Conservation (phyloP, 257 asterid genomes). For the Capsicum pubescens region DNA sequence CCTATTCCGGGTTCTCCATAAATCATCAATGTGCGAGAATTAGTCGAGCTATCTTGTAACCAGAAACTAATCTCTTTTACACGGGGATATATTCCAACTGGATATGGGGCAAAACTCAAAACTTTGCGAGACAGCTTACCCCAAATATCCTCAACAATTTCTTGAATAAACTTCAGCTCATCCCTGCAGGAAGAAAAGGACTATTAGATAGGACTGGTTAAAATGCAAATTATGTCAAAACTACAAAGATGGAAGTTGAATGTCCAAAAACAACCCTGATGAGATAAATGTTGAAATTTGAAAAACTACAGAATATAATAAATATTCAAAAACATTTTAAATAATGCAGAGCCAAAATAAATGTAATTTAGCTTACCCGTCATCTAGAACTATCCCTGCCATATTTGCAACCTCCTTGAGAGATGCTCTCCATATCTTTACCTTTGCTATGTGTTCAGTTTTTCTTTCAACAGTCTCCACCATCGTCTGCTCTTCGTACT, state of each 20-base stretch:
- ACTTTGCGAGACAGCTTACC: slow-evolving; percentile 28
- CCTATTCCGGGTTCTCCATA: slow-evolving; percentile 35
- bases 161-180: slow-evolving; percentile 28
- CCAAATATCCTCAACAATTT: slow-evolving; percentile 27
- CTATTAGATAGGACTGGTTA: slow-evolving; percentile 10
- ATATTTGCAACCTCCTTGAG: slow-evolving; percentile 31
- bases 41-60: slow-evolving; percentile 29
- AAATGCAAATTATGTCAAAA: not conserved
- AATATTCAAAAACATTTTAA: not conserved
- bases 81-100: slow-evolving; percentile 33
- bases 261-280: not conserved
- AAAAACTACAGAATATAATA: not conserved
- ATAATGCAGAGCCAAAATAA: not conserved
- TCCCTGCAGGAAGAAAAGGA: slow-evolving; percentile 27
- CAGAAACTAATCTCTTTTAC: slow-evolving; percentile 21
- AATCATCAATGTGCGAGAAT: not conserved
- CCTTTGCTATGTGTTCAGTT: not conserved
- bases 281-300: not conserved
- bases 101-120: slow-evolving; percentile 27
- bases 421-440: slow-evolving; percentile 27
- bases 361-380: slow-evolving; percentile 14
- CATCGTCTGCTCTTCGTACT: slow-evolving; percentile 24
- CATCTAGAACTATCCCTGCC: slow-evolving; percentile 32
- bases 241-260: slow-evolving; percentile 17
- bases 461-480: slow-evolving; percentile 9